Conservation (phyloP, 768 basidiomycete species). For the Tylopilus sp. region DNA sequence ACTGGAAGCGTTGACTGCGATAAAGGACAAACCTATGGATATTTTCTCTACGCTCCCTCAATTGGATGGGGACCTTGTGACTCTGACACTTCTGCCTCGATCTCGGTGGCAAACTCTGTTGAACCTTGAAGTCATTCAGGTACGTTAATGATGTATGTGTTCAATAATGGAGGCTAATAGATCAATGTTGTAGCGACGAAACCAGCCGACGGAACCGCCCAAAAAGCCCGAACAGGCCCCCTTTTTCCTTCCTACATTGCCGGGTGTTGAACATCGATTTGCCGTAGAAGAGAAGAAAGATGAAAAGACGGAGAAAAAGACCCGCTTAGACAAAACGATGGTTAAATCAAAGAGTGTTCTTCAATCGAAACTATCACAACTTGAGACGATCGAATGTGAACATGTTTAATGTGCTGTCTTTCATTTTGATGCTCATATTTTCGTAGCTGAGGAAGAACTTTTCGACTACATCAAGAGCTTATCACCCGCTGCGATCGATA, state of each 20-base stretch:
- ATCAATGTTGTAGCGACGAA: constrained; percentile 65
- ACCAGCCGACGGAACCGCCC: constrained; percentile 94
- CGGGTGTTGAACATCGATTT: constrained; percentile 84
- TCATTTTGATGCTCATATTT: constrained; percentile 2
- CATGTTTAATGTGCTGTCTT: constrained; percentile 8
- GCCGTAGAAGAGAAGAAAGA: constrained; percentile 46
- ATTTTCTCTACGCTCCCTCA: constrained; percentile 86
- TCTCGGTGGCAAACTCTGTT: constrained; percentile 96
- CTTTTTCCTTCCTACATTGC: constrained; percentile 93
- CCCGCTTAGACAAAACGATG: constrained; percentile 51
- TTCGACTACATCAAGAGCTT: constrained; percentile 83
- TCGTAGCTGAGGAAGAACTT: constrained; percentile 66
- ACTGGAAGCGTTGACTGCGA: constrained; percentile 67
- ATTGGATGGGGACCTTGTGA: constrained; percentile 87
- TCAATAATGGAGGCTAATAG: no score
- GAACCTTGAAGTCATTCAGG: constrained; percentile 92
- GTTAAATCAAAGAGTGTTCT: constrained; percentile 65
- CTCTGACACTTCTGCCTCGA: constrained; percentile 86
- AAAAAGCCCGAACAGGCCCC: constrained; percentile 95
- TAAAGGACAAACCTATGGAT: constrained; percentile 59
- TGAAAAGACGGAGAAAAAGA: constrained; percentile 38
- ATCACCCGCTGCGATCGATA: constrained; percentile 86
- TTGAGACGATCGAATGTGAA: constrained; percentile 69
- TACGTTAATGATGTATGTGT: constrained; percentile 30
- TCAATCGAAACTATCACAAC: constrained; percentile 54